phyloP scores from a whole-genome alignment of 1,284 basidiomycete genomes.

The Cerrena zonata region DNA sequence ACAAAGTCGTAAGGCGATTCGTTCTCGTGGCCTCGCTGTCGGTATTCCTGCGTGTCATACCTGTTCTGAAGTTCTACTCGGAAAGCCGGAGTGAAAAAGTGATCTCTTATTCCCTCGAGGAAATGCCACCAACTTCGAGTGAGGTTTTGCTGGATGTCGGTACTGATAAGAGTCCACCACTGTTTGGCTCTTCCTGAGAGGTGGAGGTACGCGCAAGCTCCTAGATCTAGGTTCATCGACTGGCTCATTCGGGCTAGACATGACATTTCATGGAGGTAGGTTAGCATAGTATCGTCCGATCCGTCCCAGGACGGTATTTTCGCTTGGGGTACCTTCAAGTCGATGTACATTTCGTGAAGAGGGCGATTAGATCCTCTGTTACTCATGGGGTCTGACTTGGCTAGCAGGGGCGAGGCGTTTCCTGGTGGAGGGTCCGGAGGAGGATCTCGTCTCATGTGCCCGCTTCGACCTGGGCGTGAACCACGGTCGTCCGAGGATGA shows the following conservation, averaged over 20 bases:
- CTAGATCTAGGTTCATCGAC: background rate
- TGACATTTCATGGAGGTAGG: background rate
- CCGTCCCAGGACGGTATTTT: background rate
- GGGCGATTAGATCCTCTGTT: background rate
- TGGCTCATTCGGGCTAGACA: background rate
- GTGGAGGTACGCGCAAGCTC: background rate
- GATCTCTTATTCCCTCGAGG: background rate
- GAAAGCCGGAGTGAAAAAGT: background rate
- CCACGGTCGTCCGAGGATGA: too few species aligned
- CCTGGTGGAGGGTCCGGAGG: background rate
- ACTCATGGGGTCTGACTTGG: too few species aligned
- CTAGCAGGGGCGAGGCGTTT: background rate
- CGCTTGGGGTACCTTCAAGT: background rate
- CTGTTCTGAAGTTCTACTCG: too few species aligned
- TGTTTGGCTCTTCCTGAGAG: background rate
- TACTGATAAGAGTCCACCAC: background rate
- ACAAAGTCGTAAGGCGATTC: conserved; percentile 4
- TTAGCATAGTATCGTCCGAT: background rate
- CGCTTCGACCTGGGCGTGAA: too few species aligned
- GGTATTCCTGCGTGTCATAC: conserved; percentile 1
- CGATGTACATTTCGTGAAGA: background rate
- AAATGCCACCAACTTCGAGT: background rate
- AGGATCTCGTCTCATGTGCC: background rate
- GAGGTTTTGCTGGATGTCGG: background rate
- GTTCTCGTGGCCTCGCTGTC: background rate